Conservation (phyloP, 1,284 basidiomycete genomes). For the Malassezia arunalokei region DNA sequence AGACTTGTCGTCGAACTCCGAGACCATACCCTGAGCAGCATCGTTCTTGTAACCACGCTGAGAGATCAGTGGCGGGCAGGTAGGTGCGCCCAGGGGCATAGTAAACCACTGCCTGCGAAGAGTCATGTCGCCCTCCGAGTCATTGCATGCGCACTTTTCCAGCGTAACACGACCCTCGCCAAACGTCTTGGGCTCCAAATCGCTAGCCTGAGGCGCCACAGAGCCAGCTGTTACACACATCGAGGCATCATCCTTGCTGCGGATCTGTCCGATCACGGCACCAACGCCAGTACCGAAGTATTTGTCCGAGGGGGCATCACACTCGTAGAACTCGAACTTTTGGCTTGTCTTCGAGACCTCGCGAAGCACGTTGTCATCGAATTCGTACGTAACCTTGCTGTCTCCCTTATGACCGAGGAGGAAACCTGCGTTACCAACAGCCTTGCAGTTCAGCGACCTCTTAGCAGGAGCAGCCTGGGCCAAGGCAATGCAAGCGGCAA, state of each 20-base stretch:
- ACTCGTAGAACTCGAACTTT: not conserved
- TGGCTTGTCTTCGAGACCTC: not conserved
- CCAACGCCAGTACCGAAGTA: not conserved
- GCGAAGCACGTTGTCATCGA: not conserved
- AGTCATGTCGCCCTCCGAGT: not conserved
- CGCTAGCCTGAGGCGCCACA: not conserved
- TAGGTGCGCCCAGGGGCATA: not conserved
- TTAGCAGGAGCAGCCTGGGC: not conserved
- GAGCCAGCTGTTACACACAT: not conserved
- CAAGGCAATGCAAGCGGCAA: not conserved
- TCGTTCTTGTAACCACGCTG: not conserved
- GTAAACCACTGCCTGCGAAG: not conserved
- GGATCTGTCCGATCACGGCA: not conserved
- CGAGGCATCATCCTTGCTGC: not conserved
- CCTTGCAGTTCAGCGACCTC: not conserved
- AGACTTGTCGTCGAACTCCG: not conserved
- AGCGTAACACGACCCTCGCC: not conserved
- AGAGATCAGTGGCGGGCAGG: not conserved
- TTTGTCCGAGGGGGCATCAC: not conserved
- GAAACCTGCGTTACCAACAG: not conserved
- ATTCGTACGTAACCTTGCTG: not conserved
- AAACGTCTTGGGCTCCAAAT: not conserved
- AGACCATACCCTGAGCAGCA: not conserved
- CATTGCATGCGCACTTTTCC: not conserved
- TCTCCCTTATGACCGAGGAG: not conserved